These are phyloP conservation scores for Cladosporium sp. DNA, from an alignment of 2,329 filamentous ascomycete genomes.

Conservation along the genomic window DNA sequence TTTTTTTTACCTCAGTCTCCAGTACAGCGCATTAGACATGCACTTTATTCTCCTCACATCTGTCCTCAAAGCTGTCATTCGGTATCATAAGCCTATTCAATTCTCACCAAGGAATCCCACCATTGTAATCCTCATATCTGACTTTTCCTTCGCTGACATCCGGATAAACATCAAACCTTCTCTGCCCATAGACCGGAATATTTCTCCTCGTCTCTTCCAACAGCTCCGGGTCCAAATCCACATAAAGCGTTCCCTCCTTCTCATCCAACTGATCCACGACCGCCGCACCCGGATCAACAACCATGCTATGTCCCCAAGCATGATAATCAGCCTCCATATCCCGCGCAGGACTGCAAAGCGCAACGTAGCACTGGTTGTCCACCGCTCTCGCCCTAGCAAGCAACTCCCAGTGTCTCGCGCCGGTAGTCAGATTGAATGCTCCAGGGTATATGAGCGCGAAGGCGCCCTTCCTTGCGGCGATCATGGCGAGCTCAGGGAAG, in stretches of 20 bases:
- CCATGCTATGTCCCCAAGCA: conserved; percentile 86
- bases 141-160: conserved; percentile 67
- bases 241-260: conserved; percentile 69
- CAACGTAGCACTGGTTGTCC: conserved; percentile 94
- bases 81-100: too few relatives aligned
- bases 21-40: too few relatives aligned
- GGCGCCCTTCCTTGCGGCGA: conserved; percentile 79
- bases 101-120: conserved; percentile 19
- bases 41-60: too few relatives aligned
- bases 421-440: conserved; percentile 95
- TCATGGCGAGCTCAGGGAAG: conserved; percentile 88
- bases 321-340: conserved; percentile 75
- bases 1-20: too few relatives aligned
- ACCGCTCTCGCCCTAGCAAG: conserved; percentile 77
- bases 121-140: conserved; percentile 24
- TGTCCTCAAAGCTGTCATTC: too few relatives aligned
- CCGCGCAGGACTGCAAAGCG: conserved; percentile 83
- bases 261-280: conserved; percentile 78
- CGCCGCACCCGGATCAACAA: conserved; percentile 81
- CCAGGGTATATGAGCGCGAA: conserved; percentile 90
- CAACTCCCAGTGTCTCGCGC: conserved; percentile 85
- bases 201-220: conserved; percentile 74
- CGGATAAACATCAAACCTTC: conserved; percentile 91
- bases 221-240: conserved; percentile 62
- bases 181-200: conserved; percentile 79